phyloP scores from a whole-genome alignment of 768 basidiomycete species.

The Hortiboletus flavorubellus region DNA sequence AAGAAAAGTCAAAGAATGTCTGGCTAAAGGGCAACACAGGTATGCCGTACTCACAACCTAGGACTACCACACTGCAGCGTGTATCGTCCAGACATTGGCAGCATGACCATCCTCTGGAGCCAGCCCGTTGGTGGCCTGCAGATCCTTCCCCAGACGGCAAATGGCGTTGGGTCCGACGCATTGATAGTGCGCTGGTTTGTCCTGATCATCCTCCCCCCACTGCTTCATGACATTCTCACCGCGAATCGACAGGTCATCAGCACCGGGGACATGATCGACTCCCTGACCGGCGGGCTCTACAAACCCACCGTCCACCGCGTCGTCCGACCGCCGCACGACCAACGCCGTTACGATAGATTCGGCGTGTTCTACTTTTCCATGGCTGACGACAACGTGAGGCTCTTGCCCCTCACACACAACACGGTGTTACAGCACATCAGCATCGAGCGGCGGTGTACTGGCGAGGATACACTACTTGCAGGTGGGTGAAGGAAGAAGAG shows the following conservation, averaged over 20 bases:
- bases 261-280: constrained; percentile 54
- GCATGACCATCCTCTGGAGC: constrained; percentile 54
- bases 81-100: constrained; percentile 51
- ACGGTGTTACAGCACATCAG: constrained; percentile 46
- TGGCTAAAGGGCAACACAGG: constrained; percentile 60
- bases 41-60: constrained; percentile 14
- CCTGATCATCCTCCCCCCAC: not conserved
- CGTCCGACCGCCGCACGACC: constrained; percentile 46
- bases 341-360: constrained; percentile 45
- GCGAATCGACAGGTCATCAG: constrained; percentile 45
- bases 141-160: constrained; percentile 49
- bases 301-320: constrained; percentile 35
- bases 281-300: constrained; percentile 57
- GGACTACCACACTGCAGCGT: constrained; percentile 11
- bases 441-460: constrained; percentile 33
- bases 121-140: constrained; percentile 58
- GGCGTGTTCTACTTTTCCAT: constrained; percentile 56
- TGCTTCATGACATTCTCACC: not conserved
- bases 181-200: constrained; percentile 52
- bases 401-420: constrained; percentile 43
- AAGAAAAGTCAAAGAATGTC: constrained; percentile 49
- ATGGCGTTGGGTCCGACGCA: constrained; percentile 57
- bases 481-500: constrained; percentile 48
- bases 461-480: constrained; percentile 44
- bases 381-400: constrained; percentile 47